Base-by-base conservation (phyloP, 177 flowering plant genomes). In the Vitis hybrid region DNA sequence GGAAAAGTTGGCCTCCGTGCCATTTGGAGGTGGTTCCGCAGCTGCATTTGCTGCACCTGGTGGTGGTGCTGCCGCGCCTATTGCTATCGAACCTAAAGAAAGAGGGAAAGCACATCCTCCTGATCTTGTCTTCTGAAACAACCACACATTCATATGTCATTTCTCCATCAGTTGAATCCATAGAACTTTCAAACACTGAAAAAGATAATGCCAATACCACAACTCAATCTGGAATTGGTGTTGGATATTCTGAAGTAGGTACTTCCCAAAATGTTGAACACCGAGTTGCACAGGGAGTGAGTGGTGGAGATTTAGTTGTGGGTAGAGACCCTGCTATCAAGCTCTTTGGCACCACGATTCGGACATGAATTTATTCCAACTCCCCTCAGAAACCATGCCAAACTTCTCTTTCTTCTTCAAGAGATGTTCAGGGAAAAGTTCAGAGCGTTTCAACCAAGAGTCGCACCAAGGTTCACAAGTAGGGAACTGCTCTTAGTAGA, bases 391-490 rank as follows among this genome's bases (percentile, higher is more conserved):
- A 82, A 70, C 75, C 77, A 54, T 51, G 57, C 52, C 87, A 79
- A 62, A 67, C 65, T 56, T 69, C 62, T 75, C 83, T 80, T 58
- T 74, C 80, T 21, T 73, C 68, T 45, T 34, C 75, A 0, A 82
- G 79, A 69, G 97, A 90, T 67, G 74, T 54, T 67, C 91, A 86
- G 51, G 72, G 77, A 59, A 88, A 87, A 80, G 15, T 65, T 51
- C 83, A 79, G 66, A 71, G 86, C 65, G 81, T 80, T 66, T 86
- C 97, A 64, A 73, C 83, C 0, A 85, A 95, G 80, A 92, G 97
- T 75, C 92, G 97, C 72, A 92, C 94, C 0, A 94, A 92, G 99
- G 99, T 93, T 71, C 98, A 93, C 66, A 94, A 93, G 84, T 91
- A 89, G 72, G 98, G 93, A 15, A 82, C 83, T 71, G 97, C 97